phyloP scores from a whole-genome alignment of 495 filamentous ascomycete genomes.

The Amphirosellinia nigrospora region DNA sequence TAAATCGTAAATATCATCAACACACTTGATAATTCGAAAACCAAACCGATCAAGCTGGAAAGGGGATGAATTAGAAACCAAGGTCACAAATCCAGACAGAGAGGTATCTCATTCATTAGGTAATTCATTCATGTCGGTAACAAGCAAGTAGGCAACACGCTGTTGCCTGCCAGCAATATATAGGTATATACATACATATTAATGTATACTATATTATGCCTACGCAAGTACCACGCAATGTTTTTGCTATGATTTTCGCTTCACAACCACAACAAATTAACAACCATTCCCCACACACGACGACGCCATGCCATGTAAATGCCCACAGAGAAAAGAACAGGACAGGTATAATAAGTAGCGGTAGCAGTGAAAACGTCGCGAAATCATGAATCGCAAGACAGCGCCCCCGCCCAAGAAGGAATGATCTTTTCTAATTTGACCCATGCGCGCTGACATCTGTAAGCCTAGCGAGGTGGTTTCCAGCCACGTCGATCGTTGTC shows the following conservation, averaged over 20 bases:
- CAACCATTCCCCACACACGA: background rate
- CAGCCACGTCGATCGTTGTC: background rate
- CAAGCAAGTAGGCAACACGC: background rate
- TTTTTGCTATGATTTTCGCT: background rate
- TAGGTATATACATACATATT: background rate
- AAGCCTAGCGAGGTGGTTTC: too few species aligned
- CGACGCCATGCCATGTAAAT: conserved; percentile 27
- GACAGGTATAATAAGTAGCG: conserved; percentile 13
- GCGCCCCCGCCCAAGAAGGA: background rate
- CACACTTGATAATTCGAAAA: too few species aligned
- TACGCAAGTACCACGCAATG: background rate
- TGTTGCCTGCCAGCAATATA: background rate
- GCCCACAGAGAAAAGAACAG: conserved; percentile 5
- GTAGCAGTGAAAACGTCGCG: conserved; percentile 12
- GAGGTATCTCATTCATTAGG: background rate
- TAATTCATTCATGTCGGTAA: background rate
- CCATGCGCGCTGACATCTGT: background rate
- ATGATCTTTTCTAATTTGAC: background rate
- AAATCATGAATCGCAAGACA: conserved; percentile 1
- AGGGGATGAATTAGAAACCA: too few species aligned
- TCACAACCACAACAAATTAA: background rate
- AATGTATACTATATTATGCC: background rate
- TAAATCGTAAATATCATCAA: too few species aligned
- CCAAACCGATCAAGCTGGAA: too few species aligned
- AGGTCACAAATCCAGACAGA: too few species aligned